Evolutionary conservation across 2,329 filamentous ascomycete species (phyloP), one percentile per base, ranked within the genome.

Genomic region (Penicillium sp.): DNA sequence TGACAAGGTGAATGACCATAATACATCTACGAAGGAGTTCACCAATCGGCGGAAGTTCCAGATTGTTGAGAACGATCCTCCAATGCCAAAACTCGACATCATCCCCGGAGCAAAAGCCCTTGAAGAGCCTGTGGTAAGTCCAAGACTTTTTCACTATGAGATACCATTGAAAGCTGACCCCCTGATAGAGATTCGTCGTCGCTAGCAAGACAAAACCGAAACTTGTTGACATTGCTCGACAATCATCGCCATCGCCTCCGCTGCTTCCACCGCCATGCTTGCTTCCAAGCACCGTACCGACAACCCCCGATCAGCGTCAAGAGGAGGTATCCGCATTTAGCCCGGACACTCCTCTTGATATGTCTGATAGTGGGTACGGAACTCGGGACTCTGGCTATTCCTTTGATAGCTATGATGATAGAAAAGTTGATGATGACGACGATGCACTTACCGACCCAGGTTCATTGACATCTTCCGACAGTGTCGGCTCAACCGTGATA

Each of bases 321-420:
- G 67, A 71, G 37, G 74, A 76, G 58, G 65, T 76, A 42, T 76
- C 74, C 8, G 74, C 71, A 2, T 76, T 76, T 50, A 76, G 74
- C 37, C 74, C 74, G 27, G 74, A 76, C 27, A 76, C 74, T 1
- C 73, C 74, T 8, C 57, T 73, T 2, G 71, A 73, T 9, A 68
- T 72, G 56, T 70, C 70, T 5, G 73, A 75, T 31, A 73, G 70
- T 59, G 73, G 71, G 0, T 75, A 74, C 59, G 67, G 60, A 8
- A 72, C 68, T 3, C 69, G 71, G 13, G 61, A 67, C 31, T 71
- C 68, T 1, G 62, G 64, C 9, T 67, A 65, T 46, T 73, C 70
- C 1, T 59, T 69, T 12, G 60, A 66, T 4, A 69, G 65, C 23
- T 67, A 53, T 21, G 59, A 51, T 7, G 66, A 64, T 33, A 66